phyloP scores from a whole-genome alignment of 192 early-diverging fungal genomes.

The Phlyctochytrium arcticum region DNA sequence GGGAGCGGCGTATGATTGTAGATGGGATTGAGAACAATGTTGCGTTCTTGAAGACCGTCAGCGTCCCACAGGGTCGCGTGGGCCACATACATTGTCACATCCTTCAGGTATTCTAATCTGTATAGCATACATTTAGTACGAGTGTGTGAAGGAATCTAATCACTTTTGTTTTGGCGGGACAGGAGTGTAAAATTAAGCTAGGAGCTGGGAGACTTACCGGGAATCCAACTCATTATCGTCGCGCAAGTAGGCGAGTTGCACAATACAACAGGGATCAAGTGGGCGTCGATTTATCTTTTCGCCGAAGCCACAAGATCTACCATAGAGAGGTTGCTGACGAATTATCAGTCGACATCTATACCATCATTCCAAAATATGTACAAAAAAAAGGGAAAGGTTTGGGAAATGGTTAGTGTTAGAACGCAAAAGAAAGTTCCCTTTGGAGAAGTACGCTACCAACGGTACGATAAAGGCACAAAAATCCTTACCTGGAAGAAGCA shows the following conservation, averaged over 20 bases:
- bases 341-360: background rate
- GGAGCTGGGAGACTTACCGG: too few species aligned
- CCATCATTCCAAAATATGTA: too few species aligned
- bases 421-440: background rate
- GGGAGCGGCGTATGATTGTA: background rate
- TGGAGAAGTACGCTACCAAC: background rate
- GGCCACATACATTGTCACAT: background rate
- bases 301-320: background rate
- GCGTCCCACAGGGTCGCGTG: background rate
- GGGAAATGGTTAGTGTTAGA: background rate
- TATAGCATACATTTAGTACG: background rate
- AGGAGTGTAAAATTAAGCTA: too few species aligned
- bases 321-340: background rate
- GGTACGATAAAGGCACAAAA: too few species aligned
- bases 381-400: background rate
- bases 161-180: too few species aligned
- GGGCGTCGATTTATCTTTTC: background rate
- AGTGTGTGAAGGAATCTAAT: too few species aligned
- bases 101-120: background rate
- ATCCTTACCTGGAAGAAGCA: background rate
- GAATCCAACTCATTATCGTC: background rate
- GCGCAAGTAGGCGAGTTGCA: background rate
- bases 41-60: background rate
- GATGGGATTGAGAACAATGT: background rate
- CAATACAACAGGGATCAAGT: background rate